Evolutionary conservation across 441 rosid genomes (phyloP).

Genomic region (Dalechampia spathulata): DNA sequence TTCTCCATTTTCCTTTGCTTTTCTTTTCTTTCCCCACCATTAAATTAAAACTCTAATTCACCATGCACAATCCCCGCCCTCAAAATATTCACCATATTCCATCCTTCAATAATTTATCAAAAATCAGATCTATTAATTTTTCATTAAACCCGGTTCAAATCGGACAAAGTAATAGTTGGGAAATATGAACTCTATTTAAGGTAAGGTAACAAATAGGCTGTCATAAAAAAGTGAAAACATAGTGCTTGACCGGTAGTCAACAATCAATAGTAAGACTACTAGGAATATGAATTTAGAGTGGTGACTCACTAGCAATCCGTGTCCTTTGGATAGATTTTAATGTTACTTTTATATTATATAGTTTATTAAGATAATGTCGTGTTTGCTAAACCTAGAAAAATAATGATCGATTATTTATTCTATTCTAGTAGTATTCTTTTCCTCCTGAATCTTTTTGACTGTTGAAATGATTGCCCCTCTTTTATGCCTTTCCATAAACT

Average conservation of each 20-base stretch:
- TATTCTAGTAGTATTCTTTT: slow-evolving; percentile 11
- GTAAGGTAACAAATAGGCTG: too few species aligned
- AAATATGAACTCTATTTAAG: too few species aligned
- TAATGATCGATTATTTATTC: slow-evolving; percentile 13
- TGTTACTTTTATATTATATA: slow-evolving; percentile 5
- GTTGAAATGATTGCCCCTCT: slow-evolving; percentile 21
- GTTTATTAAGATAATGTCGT: slow-evolving; percentile 12
- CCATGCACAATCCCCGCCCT: too few species aligned
- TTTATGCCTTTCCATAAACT: slow-evolving; percentile 8
- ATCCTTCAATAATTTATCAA: too few species aligned
- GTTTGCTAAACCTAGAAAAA: slow-evolving; percentile 6
- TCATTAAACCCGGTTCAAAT: too few species aligned
- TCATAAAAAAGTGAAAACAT: too few species aligned
- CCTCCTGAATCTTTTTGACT: slow-evolving; percentile 22
- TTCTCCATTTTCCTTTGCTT: not conserved
- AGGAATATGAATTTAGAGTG: not conserved
- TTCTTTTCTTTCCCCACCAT: slow-evolving; percentile 15
- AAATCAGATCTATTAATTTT: too few species aligned
- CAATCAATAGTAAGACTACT: too few species aligned
- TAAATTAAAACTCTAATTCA: slow-evolving; percentile 7
- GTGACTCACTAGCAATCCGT: slow-evolving; percentile 11
- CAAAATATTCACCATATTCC: not conserved
- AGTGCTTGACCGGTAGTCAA: too few species aligned
- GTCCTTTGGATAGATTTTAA: slow-evolving; percentile 13
- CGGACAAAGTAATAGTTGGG: too few species aligned